Evolutionary conservation across 2,329 filamentous ascomycete species (phyloP).

Genomic region (Epichloe baconii): DNA sequence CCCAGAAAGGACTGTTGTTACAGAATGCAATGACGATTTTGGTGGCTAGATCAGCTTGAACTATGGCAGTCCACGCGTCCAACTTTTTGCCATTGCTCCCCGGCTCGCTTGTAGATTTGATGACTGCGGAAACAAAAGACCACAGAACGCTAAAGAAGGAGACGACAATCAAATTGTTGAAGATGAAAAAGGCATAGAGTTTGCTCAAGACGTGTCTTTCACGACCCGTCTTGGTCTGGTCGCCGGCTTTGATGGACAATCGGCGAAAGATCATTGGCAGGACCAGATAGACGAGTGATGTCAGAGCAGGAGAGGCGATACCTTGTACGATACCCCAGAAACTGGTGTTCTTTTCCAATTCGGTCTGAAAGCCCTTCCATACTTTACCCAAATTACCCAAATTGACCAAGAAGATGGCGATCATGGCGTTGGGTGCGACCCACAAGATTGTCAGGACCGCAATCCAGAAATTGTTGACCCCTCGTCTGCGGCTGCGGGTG

Average conservation of each 20-base stretch:
- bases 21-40: slow-evolving; percentile 65
- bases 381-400: slow-evolving; percentile 66
- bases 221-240: slow-evolving; percentile 81
- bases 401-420: slow-evolving; percentile 86
- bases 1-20: slow-evolving; percentile 79
- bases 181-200: slow-evolving; percentile 89
- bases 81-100: slow-evolving; percentile 27
- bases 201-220: slow-evolving; percentile 85
- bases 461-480: slow-evolving; percentile 79
- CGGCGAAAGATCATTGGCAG: slow-evolving; percentile 86
- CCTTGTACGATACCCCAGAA: slow-evolving; percentile 86
- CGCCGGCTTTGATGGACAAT: slow-evolving; percentile 69
- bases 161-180: slow-evolving; percentile 94
- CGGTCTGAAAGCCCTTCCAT: slow-evolving; percentile 60
- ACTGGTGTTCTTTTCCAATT: slow-evolving; percentile 46
- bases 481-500: slow-evolving; percentile 56
- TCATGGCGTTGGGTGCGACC: slow-evolving; percentile 86
- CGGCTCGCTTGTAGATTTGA: slow-evolving; percentile 36
- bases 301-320: slow-evolving; percentile 77
- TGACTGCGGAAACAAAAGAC: slow-evolving; percentile 54
- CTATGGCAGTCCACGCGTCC: slow-evolving; percentile 56
- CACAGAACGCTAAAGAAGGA: slow-evolving; percentile 80
- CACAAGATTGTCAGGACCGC: slow-evolving; percentile 67
- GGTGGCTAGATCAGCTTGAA: slow-evolving; percentile 46
- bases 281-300: slow-evolving; percentile 74